Base-by-base conservation (phyloP, 371 early-diverging fungal genomes). In the Enterospora canceri region DNA sequence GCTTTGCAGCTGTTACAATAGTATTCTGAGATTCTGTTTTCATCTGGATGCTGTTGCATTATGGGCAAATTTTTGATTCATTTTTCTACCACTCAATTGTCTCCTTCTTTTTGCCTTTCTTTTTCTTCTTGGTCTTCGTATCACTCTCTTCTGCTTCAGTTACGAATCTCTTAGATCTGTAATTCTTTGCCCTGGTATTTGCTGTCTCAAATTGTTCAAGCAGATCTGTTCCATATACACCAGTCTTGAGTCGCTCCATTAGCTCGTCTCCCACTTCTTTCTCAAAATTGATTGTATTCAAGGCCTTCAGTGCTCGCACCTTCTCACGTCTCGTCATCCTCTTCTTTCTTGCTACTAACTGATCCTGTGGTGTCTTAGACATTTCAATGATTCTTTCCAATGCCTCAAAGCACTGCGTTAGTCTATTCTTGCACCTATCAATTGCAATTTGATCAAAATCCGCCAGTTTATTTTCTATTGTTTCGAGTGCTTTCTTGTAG, bases 381-480 rank as follows among this genome's bases (percentile, higher is more conserved):
- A 93, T 83, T 74, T 87, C 86, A 70, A 91, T 84, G 88, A 90
- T 90, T 77, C 91, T 86, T 74, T 91, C 89, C 54, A 96, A 83
- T 75, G 90, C 91, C 79, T 96, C 92, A 40, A 89, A 91, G 63
- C 94, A 87, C 82, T 91, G 91, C 32, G 95, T 94, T 54, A 92
- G 77, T 65, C 95, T 87, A 76, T 94, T 93, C 79, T 97, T 97
- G 83, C 94, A 94, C 80, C 90, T 92, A 83, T 94, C 91, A 70
- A 89, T 84, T 67, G 87, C 78, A 79, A 88, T 88, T 65, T 85
- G 82, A 66, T 91, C 91, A 91, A 90, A 97, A 82, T 87, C 88
- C 55, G 87, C 77, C 71, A 97, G 82, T 70, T 92, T 88, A 62
- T 85, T 84, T 77, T 95, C 93, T 61, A 97, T 92, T 82, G 88